These are phyloP conservation scores for Aureobasidium leucospermi DNA, from an alignment of 2,329 filamentous ascomycete species.

Conservation along the genomic window DNA sequence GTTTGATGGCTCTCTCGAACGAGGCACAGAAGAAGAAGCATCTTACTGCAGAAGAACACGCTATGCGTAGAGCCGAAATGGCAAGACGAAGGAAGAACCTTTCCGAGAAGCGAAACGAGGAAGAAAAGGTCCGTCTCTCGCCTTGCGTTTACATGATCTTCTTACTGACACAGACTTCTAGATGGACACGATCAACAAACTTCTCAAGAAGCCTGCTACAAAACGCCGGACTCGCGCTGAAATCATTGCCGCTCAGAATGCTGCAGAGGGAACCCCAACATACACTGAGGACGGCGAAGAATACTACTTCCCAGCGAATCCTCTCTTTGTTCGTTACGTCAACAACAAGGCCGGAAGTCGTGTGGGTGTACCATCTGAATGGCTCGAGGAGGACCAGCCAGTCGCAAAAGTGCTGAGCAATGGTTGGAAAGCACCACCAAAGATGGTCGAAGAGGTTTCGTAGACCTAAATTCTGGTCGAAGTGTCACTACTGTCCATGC, in stretches of 20 bases:
- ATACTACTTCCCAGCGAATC: slow-evolving; percentile 35
- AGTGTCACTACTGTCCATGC: too few relatives aligned
- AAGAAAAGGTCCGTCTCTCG: slow-evolving; percentile 55
- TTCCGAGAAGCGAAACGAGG: slow-evolving; percentile 69
- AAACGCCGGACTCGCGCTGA: slow-evolving; percentile 52
- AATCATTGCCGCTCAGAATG: slow-evolving; percentile 33
- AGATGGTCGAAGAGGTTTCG: slow-evolving; percentile 16
- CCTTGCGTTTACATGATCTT: not conserved
- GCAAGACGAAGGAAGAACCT: slow-evolving; percentile 65
- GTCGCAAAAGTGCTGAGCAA: slow-evolving; percentile 50
- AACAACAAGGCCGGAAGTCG: slow-evolving; percentile 58
- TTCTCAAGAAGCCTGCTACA: slow-evolving; percentile 77
- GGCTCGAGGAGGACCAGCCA: slow-evolving; percentile 50
- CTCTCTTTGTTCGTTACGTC: slow-evolving; percentile 63
- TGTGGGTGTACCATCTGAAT: slow-evolving; percentile 60
- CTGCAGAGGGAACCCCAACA: slow-evolving; percentile 44
- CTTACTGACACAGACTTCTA: slow-evolving; percentile 28
- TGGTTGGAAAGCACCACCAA: slow-evolving; percentile 13
- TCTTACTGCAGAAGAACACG: slow-evolving; percentile 64
- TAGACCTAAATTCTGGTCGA: not conserved
- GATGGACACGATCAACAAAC: slow-evolving; percentile 89
- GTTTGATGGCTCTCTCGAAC: slow-evolving; percentile 48
- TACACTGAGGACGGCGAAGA: slow-evolving; percentile 29
- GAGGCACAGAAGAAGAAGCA: slow-evolving; percentile 68
- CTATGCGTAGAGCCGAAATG: slow-evolving; percentile 68